A percentile compares a stretch with the other conserved stretches of the same genome.
phyloP scores from a whole-genome alignment of 208 protist genomes.

The Acanthamoeba quina region DNA sequence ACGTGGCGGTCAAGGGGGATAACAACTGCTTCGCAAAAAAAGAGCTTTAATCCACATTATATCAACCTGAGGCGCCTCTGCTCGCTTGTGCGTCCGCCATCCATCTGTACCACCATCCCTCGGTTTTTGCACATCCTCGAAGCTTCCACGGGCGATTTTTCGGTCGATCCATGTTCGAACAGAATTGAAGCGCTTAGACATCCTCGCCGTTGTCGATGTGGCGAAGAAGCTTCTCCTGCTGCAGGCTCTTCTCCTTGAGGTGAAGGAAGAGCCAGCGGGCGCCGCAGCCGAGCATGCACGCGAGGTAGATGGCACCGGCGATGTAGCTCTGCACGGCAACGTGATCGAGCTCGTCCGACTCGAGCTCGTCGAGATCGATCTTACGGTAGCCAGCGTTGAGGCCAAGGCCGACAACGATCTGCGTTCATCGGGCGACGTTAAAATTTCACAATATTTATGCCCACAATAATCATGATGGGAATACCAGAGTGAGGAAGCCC shows the following conservation, averaged over 20 bases:
- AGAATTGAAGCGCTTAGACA: neutral
- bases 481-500: conserved; percentile 62
- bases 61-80: too few relatives aligned
- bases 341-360: conserved; percentile 20
- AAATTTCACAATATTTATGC: neutral
- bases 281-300: conserved; percentile 51
- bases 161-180: too few relatives aligned
- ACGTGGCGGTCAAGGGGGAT: too few relatives aligned
- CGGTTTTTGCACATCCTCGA: too few relatives aligned
- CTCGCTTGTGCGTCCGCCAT: too few relatives aligned
- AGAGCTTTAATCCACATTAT: too few relatives aligned
- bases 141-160: too few relatives aligned
- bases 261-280: conserved; percentile 47
- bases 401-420: conserved; percentile 28
- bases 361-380: conserved; percentile 23
- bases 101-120: too few relatives aligned
- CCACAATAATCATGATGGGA: neutral
- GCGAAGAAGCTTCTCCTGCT: conserved; percentile 19
- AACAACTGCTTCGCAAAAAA: too few relatives aligned
- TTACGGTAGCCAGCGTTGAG: conserved; percentile 18
- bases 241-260: conserved; percentile 37
- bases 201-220: conserved; percentile 12
- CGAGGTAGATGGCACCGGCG: conserved; percentile 28
- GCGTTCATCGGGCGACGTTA: neutral
- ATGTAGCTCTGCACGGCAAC: conserved; percentile 61